These are phyloP conservation scores for Jaminaea rosea DNA, from an alignment of 1,284 basidiomycete species.

Conservation along the genomic window DNA sequence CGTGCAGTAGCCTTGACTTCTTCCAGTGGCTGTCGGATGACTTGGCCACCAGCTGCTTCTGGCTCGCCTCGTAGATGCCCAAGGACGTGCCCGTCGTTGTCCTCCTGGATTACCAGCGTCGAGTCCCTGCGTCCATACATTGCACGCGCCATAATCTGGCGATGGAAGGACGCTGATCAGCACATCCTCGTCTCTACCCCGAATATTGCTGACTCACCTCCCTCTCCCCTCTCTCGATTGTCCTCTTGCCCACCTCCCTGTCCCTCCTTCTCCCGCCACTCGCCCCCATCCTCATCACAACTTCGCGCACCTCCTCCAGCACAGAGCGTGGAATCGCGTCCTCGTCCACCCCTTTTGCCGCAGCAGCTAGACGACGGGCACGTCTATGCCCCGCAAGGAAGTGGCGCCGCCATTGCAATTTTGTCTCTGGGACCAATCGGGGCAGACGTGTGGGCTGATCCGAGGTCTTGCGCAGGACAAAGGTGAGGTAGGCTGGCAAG, in stretches of 20 bases:
- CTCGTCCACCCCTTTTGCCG: background rate
- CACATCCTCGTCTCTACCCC: too few relatives aligned
- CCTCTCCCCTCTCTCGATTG: too few relatives aligned
- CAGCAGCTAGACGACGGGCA: background rate
- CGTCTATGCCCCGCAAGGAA: background rate
- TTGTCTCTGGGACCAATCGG: background rate
- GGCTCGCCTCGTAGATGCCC: too few relatives aligned
- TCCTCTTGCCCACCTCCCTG: too few relatives aligned
- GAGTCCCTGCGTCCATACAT: too few relatives aligned
- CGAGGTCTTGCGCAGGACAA: conserved; percentile 30
- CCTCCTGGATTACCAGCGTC: too few relatives aligned
- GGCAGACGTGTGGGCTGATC: background rate
- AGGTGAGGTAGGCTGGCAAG: conserved; percentile 44
- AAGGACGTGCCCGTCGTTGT: too few relatives aligned
- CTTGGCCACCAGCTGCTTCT: background rate
- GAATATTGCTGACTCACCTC: too few relatives aligned
- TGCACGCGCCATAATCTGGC: too few relatives aligned
- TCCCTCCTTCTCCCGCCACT: too few relatives aligned
- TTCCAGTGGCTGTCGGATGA: background rate
- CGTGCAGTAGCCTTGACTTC: background rate
- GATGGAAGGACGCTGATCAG: too few relatives aligned
- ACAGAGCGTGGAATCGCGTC: background rate
- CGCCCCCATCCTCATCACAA: background rate
- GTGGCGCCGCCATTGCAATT: background rate
- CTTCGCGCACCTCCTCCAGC: background rate